phyloP scores from a whole-genome alignment of 352 stramenopile genomes.

The Globisporangium parvum region DNA sequence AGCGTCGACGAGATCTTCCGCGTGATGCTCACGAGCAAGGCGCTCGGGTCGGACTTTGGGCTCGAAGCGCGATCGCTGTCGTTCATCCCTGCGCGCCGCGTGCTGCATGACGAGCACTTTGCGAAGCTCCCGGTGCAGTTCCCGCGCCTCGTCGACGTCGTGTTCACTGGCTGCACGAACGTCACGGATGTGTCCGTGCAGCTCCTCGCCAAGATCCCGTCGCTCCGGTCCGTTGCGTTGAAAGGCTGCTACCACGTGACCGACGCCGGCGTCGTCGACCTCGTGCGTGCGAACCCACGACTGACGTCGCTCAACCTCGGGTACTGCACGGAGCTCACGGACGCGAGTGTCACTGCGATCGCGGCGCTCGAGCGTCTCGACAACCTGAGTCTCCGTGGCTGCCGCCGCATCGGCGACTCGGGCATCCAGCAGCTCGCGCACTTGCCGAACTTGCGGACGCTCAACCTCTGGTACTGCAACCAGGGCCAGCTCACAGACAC shows the following conservation, averaged over 20 bases:
- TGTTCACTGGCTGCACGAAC: slow-evolving; percentile 56
- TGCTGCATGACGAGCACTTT: slow-evolving; percentile 43
- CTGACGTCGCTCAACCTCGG: slow-evolving; percentile 66
- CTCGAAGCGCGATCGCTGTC: slow-evolving; percentile 30
- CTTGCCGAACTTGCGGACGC: slow-evolving; percentile 34
- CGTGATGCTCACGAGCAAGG: slow-evolving; percentile 38
- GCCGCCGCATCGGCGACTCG: slow-evolving; percentile 44
- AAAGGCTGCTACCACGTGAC: slow-evolving; percentile 73
- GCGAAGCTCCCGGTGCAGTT: slow-evolving; percentile 34
- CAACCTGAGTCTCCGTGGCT: slow-evolving; percentile 58
- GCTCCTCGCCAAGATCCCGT: slow-evolving; percentile 28
- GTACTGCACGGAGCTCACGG: slow-evolving; percentile 72
- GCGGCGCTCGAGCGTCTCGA: slow-evolving; percentile 31
- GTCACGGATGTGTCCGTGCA: slow-evolving; percentile 46
- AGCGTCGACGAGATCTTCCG: slow-evolving; percentile 48
- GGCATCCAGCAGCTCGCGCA: slow-evolving; percentile 39
- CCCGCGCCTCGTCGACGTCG: slow-evolving; percentile 40
- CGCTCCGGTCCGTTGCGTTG: slow-evolving; percentile 35
- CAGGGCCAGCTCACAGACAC: slow-evolving; percentile 66
- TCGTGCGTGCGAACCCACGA: slow-evolving; percentile 15
- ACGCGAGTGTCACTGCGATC: slow-evolving; percentile 46
- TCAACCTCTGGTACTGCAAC: slow-evolving; percentile 82
- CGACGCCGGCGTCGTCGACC: slow-evolving; percentile 20
- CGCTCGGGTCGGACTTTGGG: slow-evolving; percentile 37
- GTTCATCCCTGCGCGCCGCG: slow-evolving; percentile 47